phyloP scores from a whole-genome alignment of 345 rosid species.

The Excoecaria cochinchinensis region DNA sequence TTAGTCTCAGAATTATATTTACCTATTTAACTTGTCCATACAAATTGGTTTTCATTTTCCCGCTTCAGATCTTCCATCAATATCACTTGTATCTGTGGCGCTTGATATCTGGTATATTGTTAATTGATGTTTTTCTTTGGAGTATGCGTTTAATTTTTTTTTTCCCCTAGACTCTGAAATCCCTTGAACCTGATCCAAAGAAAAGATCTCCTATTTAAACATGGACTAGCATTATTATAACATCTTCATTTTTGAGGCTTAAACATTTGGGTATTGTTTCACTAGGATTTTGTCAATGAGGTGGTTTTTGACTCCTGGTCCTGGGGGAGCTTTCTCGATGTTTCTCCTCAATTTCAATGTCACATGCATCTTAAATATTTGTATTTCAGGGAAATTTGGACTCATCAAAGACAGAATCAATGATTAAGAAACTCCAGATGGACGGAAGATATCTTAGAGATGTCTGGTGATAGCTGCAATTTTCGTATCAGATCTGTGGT shows the following conservation, averaged over 20 bases:
- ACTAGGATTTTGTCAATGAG: neutral
- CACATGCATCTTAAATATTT: neutral
- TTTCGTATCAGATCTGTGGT: neutral
- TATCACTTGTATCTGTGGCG: too few species aligned
- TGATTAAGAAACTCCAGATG: constrained; percentile 34
- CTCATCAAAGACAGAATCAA: constrained; percentile 29
- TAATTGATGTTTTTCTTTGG: neutral
- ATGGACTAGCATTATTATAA: neutral
- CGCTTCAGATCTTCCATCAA: too few species aligned
- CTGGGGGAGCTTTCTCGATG: neutral
- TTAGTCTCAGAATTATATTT: neutral
- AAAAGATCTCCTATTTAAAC: neutral
- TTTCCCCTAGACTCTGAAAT: neutral
- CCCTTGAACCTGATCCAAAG: neutral
- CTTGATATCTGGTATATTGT: too few species aligned
- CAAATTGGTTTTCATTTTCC: neutral
- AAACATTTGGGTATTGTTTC: neutral
- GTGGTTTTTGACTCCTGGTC: neutral
- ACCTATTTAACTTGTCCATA: neutral
- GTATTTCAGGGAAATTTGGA: constrained; percentile 28
- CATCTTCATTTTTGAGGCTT: neutral
- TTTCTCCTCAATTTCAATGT: neutral
- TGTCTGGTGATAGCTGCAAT: constrained; percentile 30
- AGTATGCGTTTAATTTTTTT: neutral
- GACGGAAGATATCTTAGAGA: constrained; percentile 37